Conservation (phyloP, 176 grass and related monocot species). For the Rhynchospora pubera region DNA sequence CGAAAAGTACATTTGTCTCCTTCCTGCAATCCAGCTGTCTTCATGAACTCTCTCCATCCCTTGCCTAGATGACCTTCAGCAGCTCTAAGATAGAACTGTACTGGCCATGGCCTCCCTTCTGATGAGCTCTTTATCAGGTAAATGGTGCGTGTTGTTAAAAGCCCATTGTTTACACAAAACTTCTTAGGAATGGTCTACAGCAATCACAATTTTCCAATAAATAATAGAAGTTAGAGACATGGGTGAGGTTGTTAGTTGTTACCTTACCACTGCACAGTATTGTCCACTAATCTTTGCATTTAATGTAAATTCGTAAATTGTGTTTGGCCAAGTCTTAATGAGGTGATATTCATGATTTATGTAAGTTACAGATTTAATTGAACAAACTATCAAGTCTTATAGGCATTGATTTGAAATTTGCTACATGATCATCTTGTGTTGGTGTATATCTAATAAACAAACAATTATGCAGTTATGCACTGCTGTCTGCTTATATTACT, state of each 20-base stretch:
- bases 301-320: too few relatives aligned
- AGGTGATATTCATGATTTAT: neutral
- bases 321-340: neutral
- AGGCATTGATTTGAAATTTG: too few relatives aligned
- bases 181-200: neutral
- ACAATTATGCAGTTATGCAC: too few relatives aligned
- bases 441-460: too few relatives aligned
- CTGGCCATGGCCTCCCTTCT: neutral
- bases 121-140: neutral
- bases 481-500: neutral
- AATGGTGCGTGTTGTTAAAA: neutral
- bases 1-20: constrained; percentile 1
- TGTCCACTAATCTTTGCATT: too few relatives aligned
- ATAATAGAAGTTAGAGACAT: neutral
- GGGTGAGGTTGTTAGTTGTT: neutral
- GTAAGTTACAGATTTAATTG: neutral
- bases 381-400: neutral
- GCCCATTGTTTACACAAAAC: neutral
- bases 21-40: neutral
- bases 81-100: neutral
- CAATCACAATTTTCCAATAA: neutral
- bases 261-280: neutral
- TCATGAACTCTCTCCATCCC: constrained; percentile 9
- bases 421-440: too few relatives aligned
- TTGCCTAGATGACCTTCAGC: neutral